phyloP scores from a whole-genome alignment of 2,329 filamentous ascomycete species.

The Colletotrichum melonis region DNA sequence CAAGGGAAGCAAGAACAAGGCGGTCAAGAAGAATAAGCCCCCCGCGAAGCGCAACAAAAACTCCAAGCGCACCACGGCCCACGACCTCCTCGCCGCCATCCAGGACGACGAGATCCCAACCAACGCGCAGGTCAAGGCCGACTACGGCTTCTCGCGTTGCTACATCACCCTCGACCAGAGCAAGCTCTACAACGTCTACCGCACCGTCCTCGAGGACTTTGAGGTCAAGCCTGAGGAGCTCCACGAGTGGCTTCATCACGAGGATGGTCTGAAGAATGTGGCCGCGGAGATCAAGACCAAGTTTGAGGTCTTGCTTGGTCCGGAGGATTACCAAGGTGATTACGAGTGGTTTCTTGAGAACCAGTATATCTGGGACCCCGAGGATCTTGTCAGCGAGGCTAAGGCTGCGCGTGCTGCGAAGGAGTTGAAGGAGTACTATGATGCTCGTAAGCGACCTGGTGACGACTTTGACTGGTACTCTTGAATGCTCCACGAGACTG shows the following conservation, averaged over 20 bases:
- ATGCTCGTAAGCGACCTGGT: neutral
- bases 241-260: neutral
- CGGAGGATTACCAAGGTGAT: neutral
- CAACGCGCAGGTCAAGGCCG: neutral
- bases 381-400: neutral
- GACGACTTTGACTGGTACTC: neutral
- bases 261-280: neutral
- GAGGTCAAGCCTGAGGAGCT: neutral
- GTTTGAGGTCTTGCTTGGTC: neutral
- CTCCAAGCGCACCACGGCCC: neutral
- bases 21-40: neutral
- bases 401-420: neutral
- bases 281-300: neutral
- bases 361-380: neutral
- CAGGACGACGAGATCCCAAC: neutral
- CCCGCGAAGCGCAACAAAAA: neutral
- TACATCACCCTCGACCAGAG: neutral
- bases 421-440: neutral
- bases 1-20: neutral
- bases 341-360: neutral
- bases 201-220: neutral
- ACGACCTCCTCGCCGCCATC: neutral
- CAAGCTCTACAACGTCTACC: neutral
- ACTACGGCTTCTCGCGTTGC: neutral
- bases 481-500: neutral